Percentiles rank a stretch among this genome's conserved stretches.
These are phyloP conservation scores for Chlorella sorokiniana DNA, from an alignment of 139 green algal species.

Conservation along the genomic window DNA sequence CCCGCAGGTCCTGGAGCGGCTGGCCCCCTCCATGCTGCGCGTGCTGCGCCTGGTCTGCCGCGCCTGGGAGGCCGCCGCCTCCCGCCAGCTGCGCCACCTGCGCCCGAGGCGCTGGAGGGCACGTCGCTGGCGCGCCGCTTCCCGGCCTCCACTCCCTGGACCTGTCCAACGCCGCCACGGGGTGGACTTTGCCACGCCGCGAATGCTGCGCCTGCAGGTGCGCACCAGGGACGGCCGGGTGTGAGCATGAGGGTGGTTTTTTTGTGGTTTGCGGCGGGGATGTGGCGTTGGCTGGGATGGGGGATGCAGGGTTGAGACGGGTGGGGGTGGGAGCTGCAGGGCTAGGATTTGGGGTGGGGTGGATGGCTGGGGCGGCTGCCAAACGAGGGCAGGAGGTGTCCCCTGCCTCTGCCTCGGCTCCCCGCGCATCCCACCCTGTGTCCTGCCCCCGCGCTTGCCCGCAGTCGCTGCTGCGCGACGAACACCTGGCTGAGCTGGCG, in stretches of 20 bases:
- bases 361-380: no score
- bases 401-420: not conserved
- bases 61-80: constrained; percentile 23
- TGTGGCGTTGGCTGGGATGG: not conserved
- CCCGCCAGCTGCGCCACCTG: constrained; percentile 19
- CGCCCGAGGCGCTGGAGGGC: constrained; percentile 6
- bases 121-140: constrained; percentile 19
- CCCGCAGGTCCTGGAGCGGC: constrained; percentile 21
- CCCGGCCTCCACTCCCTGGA: constrained; percentile 24
- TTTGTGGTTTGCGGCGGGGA: not conserved
- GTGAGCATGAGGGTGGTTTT: not conserved
- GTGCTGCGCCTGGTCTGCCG: constrained; percentile 36
- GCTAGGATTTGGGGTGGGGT: no score
- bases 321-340: no score
- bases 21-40: constrained; percentile 27
- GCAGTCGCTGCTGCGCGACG: constrained; percentile 19
- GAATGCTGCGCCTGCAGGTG: constrained; percentile 33
- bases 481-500: constrained; percentile 18
- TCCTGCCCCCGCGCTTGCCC: no score
- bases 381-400: no score
- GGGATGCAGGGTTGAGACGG: no score
- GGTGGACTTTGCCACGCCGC: constrained; percentile 18
- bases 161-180: not conserved
- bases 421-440: not conserved
- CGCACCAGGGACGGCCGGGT: not conserved